Conservation (phyloP, 2,329 filamentous ascomycete genomes). For the Verticillium nonalfalfae region DNA sequence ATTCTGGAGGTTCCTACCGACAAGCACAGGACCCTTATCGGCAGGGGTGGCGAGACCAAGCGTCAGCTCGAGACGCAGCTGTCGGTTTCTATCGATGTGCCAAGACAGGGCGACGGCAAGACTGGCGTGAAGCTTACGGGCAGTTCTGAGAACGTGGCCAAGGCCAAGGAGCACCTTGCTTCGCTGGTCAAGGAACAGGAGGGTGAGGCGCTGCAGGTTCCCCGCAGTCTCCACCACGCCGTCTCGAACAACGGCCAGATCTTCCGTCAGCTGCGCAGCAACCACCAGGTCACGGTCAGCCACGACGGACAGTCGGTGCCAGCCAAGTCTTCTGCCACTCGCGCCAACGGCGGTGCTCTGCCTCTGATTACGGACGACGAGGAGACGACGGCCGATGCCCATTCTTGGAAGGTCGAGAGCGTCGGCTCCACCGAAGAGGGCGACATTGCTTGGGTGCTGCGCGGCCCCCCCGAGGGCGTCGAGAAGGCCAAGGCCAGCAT, state of each 20-base stretch:
- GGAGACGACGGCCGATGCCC: conserved; percentile 54
- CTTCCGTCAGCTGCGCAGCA: conserved; percentile 83
- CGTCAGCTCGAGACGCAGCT: conserved; percentile 82
- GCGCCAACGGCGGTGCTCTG: conserved; percentile 56
- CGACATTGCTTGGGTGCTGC: conserved; percentile 85
- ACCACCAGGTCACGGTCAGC: conserved; percentile 85
- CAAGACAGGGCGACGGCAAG: conserved; percentile 77
- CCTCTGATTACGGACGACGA: conserved; percentile 92
- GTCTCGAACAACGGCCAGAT: conserved; percentile 87
- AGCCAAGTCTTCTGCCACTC: conserved; percentile 49
- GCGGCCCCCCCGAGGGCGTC: conserved; percentile 70
- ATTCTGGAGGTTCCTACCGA: conserved; percentile 77
- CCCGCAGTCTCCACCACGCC: conserved; percentile 73
- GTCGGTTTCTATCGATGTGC: conserved; percentile 81
- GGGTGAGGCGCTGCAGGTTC: conserved; percentile 80
- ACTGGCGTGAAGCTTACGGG: conserved; percentile 85
- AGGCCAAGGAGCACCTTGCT: conserved; percentile 80
- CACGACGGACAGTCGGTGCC: conserved; percentile 78
- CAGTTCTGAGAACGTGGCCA: conserved; percentile 68
- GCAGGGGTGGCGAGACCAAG: conserved; percentile 82
- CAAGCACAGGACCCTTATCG: conserved; percentile 88
- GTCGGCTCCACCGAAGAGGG: conserved; percentile 53
- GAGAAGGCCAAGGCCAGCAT: conserved; percentile 75
- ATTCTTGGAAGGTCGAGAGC: conserved; percentile 82
- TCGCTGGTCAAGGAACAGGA: conserved; percentile 77